A percentile compares a stretch with the other conserved stretches of the same genome.
phyloP scores from a whole-genome alignment of 352 stramenopile species.

The Saprolegnia diclina region DNA sequence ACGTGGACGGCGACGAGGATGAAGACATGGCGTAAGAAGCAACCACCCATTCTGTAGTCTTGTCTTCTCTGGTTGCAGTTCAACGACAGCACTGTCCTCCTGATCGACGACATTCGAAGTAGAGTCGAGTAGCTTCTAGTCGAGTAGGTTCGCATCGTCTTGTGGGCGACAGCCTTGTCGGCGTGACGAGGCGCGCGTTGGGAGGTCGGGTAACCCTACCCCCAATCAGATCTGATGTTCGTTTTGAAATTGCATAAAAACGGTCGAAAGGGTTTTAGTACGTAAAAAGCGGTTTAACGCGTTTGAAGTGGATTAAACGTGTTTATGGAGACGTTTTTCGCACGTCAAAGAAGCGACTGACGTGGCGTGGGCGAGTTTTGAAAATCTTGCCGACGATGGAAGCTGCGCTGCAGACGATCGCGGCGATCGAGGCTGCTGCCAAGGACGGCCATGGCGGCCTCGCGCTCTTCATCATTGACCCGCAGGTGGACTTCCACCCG shows the following conservation, averaged over 20 bases:
- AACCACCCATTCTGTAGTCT: neutral
- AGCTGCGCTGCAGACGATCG: neutral
- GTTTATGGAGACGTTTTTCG: neutral
- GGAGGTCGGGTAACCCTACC: too few species aligned
- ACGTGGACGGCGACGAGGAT: constrained; percentile 41
- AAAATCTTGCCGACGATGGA: neutral
- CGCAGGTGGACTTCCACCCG: constrained; percentile 95
- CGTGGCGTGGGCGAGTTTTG: neutral
- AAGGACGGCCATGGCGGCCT: constrained; percentile 38
- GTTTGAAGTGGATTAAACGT: neutral
- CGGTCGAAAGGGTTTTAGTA: too few species aligned
- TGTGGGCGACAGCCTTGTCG: too few species aligned
- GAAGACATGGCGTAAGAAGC: constrained; percentile 28
- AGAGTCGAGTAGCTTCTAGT: too few species aligned
- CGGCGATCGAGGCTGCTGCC: neutral
- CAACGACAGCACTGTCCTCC: too few species aligned
- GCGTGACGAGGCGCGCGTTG: too few species aligned
- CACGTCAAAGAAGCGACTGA: neutral
- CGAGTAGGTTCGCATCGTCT: too few species aligned
- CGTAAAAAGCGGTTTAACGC: neutral
- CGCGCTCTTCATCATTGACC: constrained; percentile 91
- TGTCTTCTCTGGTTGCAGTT: too few species aligned
- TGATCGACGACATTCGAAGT: too few species aligned
- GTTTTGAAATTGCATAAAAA: too few species aligned
- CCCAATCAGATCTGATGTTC: too few species aligned